Evolutionary conservation across 805 yeast genomes (phyloP), one percentile per base, ranked within the genome.

Genomic region (Candida montana): DNA sequence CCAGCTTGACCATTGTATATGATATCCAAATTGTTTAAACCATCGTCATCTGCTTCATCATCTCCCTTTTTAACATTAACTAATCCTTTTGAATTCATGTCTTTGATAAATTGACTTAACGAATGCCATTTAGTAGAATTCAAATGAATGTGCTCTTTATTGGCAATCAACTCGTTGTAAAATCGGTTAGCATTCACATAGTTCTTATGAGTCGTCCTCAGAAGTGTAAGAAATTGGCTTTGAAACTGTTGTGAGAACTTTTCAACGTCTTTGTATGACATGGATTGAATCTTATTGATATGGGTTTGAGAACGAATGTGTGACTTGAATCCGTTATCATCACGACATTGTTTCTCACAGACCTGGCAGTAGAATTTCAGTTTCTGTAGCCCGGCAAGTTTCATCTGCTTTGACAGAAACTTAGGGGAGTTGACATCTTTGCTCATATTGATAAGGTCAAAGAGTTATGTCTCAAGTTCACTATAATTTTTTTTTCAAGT

Each of bases 291-390:
- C 39, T 75, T 76, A 16, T 76, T 74, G 35, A 74, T 62, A 58
- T 93, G 99, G 2, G 84, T 69, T 34, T 85, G 87, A n/a, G 95
- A 80, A 48, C 72, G 71, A n/a, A 82, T 72, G 60, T 93, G 99
- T 54, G 91, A 83, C 54, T 84, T 83, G 68, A 85, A 93, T 20
- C 99, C 99, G 63, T 93, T 91, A 48, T 85, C 95, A 59, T 95
- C 99, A 41, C 97, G 68, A 59, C 98, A 90, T 64, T 93, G 99
- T 55, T 91, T 88, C 57, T 74, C 77, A 56, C 99, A 93, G 3
- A 87, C 72, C 59, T 83, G 98, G 61, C 99, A 93, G 62, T 89
- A 95, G 72, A 78, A 91, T 46, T 78, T 72, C 39, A 93, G 74
- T 55, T 85, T 81, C 62, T 90, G 97, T 20, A 90, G 77, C 2